These are phyloP conservation scores for Cyberlindnera nakhonratchasimensis DNA, from an alignment of 805 yeast genomes.

Conservation along the genomic window DNA sequence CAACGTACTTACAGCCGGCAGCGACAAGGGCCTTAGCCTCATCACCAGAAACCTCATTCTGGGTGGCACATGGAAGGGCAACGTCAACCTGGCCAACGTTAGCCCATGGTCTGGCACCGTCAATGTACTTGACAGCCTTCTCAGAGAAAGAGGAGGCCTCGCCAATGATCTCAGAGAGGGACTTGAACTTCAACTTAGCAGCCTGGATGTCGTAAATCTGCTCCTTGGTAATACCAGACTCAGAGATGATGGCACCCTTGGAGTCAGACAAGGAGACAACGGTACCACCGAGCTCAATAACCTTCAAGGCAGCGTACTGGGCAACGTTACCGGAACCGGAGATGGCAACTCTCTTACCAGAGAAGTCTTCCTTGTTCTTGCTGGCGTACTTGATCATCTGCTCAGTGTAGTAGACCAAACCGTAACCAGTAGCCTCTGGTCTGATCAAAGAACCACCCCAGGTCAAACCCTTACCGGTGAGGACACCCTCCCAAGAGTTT, in stretches of 20 bases:
- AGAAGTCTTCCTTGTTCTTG: slow-evolving; percentile 81
- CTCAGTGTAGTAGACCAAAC: slow-evolving; percentile 93
- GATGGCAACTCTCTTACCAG: slow-evolving; percentile 92
- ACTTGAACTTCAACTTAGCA: slow-evolving; percentile 76
- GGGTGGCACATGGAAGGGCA: slow-evolving; percentile 98
- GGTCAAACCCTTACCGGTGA: slow-evolving; percentile 95
- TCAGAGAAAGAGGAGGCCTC: slow-evolving; percentile 56
- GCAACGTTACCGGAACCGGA: slow-evolving; percentile 99
- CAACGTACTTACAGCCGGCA: slow-evolving; percentile 88
- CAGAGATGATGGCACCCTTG: slow-evolving; percentile 79
- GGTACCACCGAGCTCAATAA: slow-evolving; percentile 92
- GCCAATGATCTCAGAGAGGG: slow-evolving; percentile 64
- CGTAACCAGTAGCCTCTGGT: slow-evolving; percentile 99
- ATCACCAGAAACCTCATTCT: slow-evolving; percentile 94
- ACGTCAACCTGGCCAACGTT: slow-evolving; percentile 89
- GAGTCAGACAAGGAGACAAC: slow-evolving; percentile 95
- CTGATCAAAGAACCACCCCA: slow-evolving; percentile 99
- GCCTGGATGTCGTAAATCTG: slow-evolving; percentile 72
- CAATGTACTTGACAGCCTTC: slow-evolving; percentile 64
- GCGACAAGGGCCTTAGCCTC: slow-evolving; percentile 94
- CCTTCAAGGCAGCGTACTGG: slow-evolving; percentile 97
- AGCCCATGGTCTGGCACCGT: slow-evolving; percentile 96
- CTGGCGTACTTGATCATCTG: slow-evolving; percentile 95
- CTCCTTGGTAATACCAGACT: slow-evolving; percentile 77
- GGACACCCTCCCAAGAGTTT: slow-evolving; percentile 94